These are phyloP conservation scores for Cryphonectria nitschkei DNA, from an alignment of 2,329 filamentous ascomycete species.

Conservation along the genomic window DNA sequence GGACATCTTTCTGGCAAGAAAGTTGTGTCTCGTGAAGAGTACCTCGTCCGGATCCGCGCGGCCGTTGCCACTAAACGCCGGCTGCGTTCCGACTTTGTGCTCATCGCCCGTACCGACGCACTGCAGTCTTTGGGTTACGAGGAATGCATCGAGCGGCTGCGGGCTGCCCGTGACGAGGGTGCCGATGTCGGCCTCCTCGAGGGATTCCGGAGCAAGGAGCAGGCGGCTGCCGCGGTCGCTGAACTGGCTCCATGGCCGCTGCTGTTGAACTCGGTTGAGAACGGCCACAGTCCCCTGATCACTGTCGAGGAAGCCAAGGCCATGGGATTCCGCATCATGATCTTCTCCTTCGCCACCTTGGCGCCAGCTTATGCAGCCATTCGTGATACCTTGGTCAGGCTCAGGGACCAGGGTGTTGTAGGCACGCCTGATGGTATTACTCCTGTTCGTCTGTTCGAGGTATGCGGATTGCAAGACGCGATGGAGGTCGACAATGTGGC, in stretches of 20 bases:
- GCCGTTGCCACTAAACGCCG: conserved; percentile 35
- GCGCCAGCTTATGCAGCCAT: conserved; percentile 51
- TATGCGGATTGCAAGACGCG: conserved; percentile 54
- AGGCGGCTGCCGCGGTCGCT: conserved; percentile 47
- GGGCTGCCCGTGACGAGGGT: conserved; percentile 50
- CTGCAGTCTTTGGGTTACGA: conserved; percentile 56
- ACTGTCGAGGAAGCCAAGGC: conserved; percentile 55
- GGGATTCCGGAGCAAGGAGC: conserved; percentile 42
- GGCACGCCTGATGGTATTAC: conserved; percentile 39
- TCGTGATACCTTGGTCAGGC: conserved; percentile 39
- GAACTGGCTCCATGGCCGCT: conserved; percentile 54
- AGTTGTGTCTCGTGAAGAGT: conserved; percentile 38
- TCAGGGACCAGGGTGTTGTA: conserved; percentile 46
- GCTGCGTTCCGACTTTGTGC: conserved; percentile 56
- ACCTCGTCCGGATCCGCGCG: conserved; percentile 37
- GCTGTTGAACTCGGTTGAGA: conserved; percentile 61
- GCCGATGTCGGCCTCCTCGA: conserved; percentile 60
- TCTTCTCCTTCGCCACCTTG: conserved; percentile 56
- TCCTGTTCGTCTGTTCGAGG: conserved; percentile 53
- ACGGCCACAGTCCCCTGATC: conserved; percentile 58
- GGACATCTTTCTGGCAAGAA: conserved; percentile 44
- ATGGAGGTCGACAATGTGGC: conserved; percentile 50
- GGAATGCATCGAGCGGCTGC: conserved; percentile 51
- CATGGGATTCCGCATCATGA: conserved; percentile 62
- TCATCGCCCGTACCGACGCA: conserved; percentile 61